phyloP scores from a whole-genome alignment of 768 basidiomycete genomes.

The Rhodotorula paludigena region DNA sequence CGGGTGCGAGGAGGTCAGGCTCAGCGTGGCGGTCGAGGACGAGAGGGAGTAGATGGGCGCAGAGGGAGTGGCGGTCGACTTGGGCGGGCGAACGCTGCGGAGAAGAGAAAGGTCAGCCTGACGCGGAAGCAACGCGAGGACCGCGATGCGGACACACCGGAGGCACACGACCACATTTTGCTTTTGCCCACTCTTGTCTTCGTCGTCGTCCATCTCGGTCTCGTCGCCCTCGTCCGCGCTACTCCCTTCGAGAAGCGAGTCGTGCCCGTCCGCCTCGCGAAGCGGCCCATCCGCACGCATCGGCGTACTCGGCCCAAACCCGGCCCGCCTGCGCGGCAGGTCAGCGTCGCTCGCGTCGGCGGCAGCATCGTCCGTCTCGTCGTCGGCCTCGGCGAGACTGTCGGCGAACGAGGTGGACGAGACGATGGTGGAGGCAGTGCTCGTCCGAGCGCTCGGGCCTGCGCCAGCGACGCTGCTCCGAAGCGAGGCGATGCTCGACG shows the following conservation, averaged over 20 bases:
- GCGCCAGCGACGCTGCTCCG: neutral
- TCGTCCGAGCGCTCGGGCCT: neutral
- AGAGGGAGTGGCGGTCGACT: neutral
- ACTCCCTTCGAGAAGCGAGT: too few relatives aligned
- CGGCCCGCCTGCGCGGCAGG: constrained; percentile 1
- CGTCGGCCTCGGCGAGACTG: neutral
- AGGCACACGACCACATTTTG: constrained; percentile 39
- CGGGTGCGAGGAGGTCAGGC: constrained; percentile 23
- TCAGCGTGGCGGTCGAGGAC: neutral
- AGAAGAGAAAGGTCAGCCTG: too few relatives aligned
- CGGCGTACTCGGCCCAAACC: neutral
- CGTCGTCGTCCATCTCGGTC: neutral
- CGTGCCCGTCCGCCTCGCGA: too few relatives aligned
- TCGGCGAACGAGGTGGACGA: neutral
- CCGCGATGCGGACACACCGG: constrained; percentile 1
- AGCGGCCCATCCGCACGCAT: too few relatives aligned
- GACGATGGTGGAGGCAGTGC: neutral
- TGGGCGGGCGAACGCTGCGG: constrained; percentile 33
- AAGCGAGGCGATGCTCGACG: neutral
- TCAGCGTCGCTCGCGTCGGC: neutral
- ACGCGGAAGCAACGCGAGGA: too few relatives aligned
- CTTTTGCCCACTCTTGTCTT: constrained; percentile 16
- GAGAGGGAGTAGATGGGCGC: constrained; percentile 12
- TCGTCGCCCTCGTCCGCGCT: neutral
- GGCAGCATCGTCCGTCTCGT: neutral